A percentile compares a stretch with the other conserved stretches of the same genome.
Evolutionary conservation across 164 flowering plant genomes (phyloP).

Genomic region (Vitis cinerea): DNA sequence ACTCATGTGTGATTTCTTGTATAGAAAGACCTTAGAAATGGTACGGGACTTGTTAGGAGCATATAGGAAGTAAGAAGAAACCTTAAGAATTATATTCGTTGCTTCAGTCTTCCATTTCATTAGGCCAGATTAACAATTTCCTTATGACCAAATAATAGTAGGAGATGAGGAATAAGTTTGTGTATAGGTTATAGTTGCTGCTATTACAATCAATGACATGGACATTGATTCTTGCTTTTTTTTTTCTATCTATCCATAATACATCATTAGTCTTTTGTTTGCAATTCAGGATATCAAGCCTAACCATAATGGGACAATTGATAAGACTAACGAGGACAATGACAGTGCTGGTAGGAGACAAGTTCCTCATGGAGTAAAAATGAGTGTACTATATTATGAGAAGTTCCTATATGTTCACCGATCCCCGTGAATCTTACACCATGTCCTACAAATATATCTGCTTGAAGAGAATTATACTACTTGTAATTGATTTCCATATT

Average conservation of each 20-base stretch:
- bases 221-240: not conserved
- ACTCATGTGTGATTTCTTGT: too few relatives aligned
- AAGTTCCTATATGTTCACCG: conserved; percentile 31
- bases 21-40: too few relatives aligned
- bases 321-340: conserved; percentile 4
- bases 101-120: too few relatives aligned
- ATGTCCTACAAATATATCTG: conserved; percentile 20
- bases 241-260: too few relatives aligned
- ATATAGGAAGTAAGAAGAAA: too few relatives aligned
- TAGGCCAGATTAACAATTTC: too few relatives aligned
- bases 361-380: conserved; percentile 9
- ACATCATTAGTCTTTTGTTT: too few relatives aligned
- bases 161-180: too few relatives aligned
- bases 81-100: too few relatives aligned
- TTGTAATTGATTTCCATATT: conserved; percentile 31
- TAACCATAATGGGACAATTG: conserved; percentile 9
- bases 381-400: conserved; percentile 5
- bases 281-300: conserved; percentile 13
- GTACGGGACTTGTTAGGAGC: too few relatives aligned
- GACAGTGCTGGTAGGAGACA: conserved; percentile 13
- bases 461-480: conserved; percentile 44
- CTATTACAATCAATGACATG: not conserved
- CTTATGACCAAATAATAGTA: too few relatives aligned
- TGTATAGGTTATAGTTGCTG: not conserved
- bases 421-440: conserved; percentile 33